Evolutionary conservation across 176 grass and related monocot species (phyloP).

Genomic region (barley (Hordeum vulgare)): MorexV3_pseudomolecules_assembly NC_058522.1:112192253-112192752

Average conservation of each 20-base stretch:
- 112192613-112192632: neutral
- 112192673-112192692: conserved; percentile 6
- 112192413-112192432: conserved; percentile 74
- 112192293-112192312: neutral
- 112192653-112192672: neutral
- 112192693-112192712: neutral
- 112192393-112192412: conserved; percentile 85
- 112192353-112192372: neutral
- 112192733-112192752: neutral
- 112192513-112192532: conserved; percentile 31
- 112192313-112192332: neutral
- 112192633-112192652: neutral
- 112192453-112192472: neutral
- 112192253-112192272: too few species aligned
- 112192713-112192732: neutral
- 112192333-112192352: neutral
- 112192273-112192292: too few species aligned
- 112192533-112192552: neutral
- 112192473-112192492: conserved; percentile 22
- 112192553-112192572: conserved; percentile 11
- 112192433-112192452: conserved; percentile 54
- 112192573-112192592: conserved; percentile 55
- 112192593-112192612: conserved; percentile 28
- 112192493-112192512: conserved; percentile 16
- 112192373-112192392: conserved; percentile 25